Conservation (phyloP, 768 basidiomycete genomes). For the Auriscalpium orientale region DNA sequence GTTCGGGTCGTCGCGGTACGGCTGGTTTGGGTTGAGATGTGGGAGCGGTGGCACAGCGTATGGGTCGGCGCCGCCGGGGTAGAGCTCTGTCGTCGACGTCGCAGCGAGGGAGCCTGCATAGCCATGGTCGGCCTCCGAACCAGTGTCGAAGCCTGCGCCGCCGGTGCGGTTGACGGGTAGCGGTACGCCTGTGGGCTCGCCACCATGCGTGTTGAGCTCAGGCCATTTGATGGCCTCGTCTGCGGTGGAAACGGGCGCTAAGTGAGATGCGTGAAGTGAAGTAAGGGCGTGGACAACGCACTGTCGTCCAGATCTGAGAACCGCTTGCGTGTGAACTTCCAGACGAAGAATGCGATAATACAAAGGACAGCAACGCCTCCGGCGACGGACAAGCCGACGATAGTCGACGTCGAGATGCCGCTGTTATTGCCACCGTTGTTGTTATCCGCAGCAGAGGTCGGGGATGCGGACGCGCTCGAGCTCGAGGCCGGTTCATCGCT, state of each 20-base stretch:
- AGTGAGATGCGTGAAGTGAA: slow-evolving; percentile 3
- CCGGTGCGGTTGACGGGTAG: slow-evolving; percentile 66
- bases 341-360: slow-evolving; percentile 67
- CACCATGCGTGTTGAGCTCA: slow-evolving; percentile 64
- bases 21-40: slow-evolving; percentile 69
- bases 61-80: slow-evolving; percentile 41
- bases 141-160: slow-evolving; percentile 66
- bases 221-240: slow-evolving; percentile 90
- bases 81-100: slow-evolving; percentile 40
- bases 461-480: slow-evolving; percentile 17
- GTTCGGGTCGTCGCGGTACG: slow-evolving; percentile 67
- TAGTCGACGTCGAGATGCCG: slow-evolving; percentile 61
- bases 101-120: slow-evolving; percentile 36
- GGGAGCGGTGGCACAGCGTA: slow-evolving; percentile 81
- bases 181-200: slow-evolving; percentile 24
- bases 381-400: slow-evolving; percentile 74
- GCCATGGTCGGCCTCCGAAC: slow-evolving; percentile 49
- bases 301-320: slow-evolving; percentile 67
- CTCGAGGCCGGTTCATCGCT: slow-evolving; percentile 2
- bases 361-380: slow-evolving; percentile 71
- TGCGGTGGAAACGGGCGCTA: slow-evolving; percentile 22
- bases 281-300: slow-evolving; percentile 31
- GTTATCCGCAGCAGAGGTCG: slow-evolving; percentile 19
- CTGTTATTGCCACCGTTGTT: slow-evolving; percentile 17
- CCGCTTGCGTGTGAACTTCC: slow-evolving; percentile 83